Percentiles rank a stretch among this genome's conserved stretches.
Evolutionary conservation across 2,329 filamentous ascomycete species (phyloP).

Genomic region (Paradendryphiella salina): DNA sequence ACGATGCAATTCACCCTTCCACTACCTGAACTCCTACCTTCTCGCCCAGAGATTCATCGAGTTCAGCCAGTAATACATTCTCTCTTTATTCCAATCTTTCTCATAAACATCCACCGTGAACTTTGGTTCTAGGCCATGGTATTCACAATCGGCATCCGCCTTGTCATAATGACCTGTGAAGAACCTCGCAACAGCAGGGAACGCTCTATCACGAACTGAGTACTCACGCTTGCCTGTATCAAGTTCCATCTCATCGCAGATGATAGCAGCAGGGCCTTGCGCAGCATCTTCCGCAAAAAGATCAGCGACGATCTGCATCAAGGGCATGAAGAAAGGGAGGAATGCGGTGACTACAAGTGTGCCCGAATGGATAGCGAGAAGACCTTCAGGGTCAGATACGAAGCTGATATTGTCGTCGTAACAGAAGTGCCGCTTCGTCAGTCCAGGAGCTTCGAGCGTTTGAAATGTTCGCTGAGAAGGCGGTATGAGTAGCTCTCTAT

Average conservation of each 20-base stretch:
- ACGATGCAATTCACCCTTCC: neutral
- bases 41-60: neutral
- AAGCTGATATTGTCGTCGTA: constrained; percentile 1
- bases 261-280: constrained; percentile 5
- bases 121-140: neutral
- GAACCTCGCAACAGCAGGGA: neutral
- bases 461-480: neutral
- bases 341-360: constrained; percentile 20
- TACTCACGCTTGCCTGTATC: neutral
- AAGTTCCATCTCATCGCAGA: constrained; percentile 4
- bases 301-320: constrained; percentile 27
- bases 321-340: constrained; percentile 16
- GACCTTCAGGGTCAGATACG: constrained; percentile 20
- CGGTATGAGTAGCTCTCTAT: neutral
- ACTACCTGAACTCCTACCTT: neutral
- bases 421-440: neutral
- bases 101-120: neutral
- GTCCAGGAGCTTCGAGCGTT: neutral
- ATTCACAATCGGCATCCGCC: neutral
- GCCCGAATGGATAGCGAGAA: constrained; percentile 20
- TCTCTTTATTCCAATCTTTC: neutral
- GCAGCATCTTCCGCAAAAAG: neutral
- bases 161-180: neutral
- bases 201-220: constrained; percentile 1
- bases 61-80: neutral